Base-by-base conservation (phyloP, 148 eudicot species). In the Vaccinium myrtillus region DNA sequence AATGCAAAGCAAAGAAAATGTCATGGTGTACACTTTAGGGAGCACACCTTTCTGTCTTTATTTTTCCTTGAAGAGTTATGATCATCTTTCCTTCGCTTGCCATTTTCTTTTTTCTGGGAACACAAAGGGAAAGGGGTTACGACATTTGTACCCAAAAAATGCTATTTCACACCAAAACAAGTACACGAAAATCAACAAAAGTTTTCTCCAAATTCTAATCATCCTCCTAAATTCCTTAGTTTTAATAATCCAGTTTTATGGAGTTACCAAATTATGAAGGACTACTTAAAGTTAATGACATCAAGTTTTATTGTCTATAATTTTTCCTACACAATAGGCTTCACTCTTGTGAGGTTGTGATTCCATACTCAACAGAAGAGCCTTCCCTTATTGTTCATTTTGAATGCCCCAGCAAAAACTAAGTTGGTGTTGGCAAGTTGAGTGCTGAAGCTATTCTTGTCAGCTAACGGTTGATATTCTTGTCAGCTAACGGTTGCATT, bases 21-120 rank as follows among this genome's bases (percentile, higher is more conserved):
- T n/a, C 61, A 39, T 59, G 25, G 49, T 23, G 19, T 25, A 51
- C 83, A 63, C 23, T n/a, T 23, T 81, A 43, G n/a, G n/a, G 11
- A 53, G 70, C 87, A 81, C 27, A 85, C 98, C 95, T 90, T 93
- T 91, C 89, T 90, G 75, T 94, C 97, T 88, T 91, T 95, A 89
- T 59, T 90, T 86, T 92, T 96, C 93, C 93, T 92, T 36, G 91
- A 19, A 23, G 75, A 53, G 83, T 83, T 79, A 75, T 89, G 89
- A 82, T 94, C 98, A 3, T 93, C 98, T 90, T 96, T 96, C 88
- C 97, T 89, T 88, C 98, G 88, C 93, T 93, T 95, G 86, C 91
- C 89, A 67, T 84, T 87, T 88, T 94, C 98, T 74, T 94, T 95
- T 88, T 89, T 96, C 98, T 96, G 94, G 63, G 86, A 75, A 80